phyloP scores from a whole-genome alignment of 495 filamentous ascomycete genomes.

The Patellaria atrata region DNA sequence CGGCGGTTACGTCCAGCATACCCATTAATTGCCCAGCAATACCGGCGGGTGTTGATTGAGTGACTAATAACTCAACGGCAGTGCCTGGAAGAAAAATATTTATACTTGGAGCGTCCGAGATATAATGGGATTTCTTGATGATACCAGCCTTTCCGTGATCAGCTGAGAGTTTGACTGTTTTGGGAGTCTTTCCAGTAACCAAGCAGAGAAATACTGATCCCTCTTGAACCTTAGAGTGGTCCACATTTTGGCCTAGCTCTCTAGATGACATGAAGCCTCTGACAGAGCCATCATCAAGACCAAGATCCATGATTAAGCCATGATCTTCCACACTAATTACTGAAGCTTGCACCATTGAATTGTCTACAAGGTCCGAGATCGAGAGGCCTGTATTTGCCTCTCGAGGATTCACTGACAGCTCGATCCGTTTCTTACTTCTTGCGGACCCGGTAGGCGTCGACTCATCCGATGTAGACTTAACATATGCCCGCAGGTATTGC shows the following conservation, averaged over 20 bases:
- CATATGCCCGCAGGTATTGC: conserved; percentile 78
- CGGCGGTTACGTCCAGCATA: conserved; percentile 72
- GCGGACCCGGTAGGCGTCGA: conserved; percentile 29
- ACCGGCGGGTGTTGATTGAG: conserved; percentile 47
- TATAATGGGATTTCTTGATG: conserved; percentile 53
- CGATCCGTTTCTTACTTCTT: conserved; percentile 67
- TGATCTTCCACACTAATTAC: conserved; percentile 88
- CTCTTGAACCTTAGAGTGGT: conserved; percentile 51
- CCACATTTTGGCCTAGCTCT: conserved; percentile 49
- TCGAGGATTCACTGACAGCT: conserved; percentile 64
- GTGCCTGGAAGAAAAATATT: conserved; percentile 82
- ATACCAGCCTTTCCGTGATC: conserved; percentile 50
- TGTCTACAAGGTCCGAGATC: conserved; percentile 50
- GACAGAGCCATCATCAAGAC: conserved; percentile 47
- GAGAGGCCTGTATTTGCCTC: conserved; percentile 60
- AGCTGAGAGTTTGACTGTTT: conserved; percentile 74
- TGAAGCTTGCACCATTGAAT: conserved; percentile 70
- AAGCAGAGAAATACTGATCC: conserved; percentile 75
- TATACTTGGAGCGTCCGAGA: conserved; percentile 68
- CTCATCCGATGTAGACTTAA: conserved; percentile 55
- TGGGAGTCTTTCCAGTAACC: conserved; percentile 59
- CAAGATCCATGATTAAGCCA: conserved; percentile 85
- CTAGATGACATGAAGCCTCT: conserved; percentile 83
- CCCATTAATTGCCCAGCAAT: conserved; percentile 84
- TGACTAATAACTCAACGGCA: conserved; percentile 70